Conservation (phyloP, 2,329 filamentous ascomycete genomes). For the Talaromyces sp. region DNA sequence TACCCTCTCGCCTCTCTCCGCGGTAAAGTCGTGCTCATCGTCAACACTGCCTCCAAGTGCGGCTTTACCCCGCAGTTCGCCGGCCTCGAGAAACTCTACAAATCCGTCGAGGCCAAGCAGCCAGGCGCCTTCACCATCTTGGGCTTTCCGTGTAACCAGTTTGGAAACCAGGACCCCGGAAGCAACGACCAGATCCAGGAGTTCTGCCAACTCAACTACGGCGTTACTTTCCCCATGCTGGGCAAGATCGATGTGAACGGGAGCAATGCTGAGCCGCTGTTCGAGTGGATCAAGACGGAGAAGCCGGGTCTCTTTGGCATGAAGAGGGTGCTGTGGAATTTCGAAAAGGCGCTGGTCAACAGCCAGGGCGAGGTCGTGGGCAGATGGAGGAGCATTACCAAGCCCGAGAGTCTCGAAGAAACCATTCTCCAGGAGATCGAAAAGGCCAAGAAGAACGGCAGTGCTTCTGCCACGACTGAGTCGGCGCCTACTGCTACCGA, state of each 20-base stretch:
- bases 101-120: conserved; percentile 64
- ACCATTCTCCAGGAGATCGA: conserved; percentile 69
- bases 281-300: conserved; percentile 64
- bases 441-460: conserved; percentile 42
- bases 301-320: conserved; percentile 81
- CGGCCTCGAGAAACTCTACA: conserved; percentile 86
- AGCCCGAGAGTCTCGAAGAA: conserved; percentile 74
- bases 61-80: conserved; percentile 96
- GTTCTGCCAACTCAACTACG: conserved; percentile 91
- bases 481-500: conserved; percentile 7
- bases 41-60: conserved; percentile 98
- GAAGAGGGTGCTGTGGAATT: conserved; percentile 98
- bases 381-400: conserved; percentile 82
- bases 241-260: conserved; percentile 95
- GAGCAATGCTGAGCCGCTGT: conserved; percentile 71
- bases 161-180: conserved; percentile 84
- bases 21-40: conserved; percentile 89
- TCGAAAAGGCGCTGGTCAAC: conserved; percentile 94
- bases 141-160: conserved; percentile 99
- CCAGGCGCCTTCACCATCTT: conserved; percentile 77
- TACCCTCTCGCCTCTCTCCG: conserved; percentile 67
- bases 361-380: conserved; percentile 79
- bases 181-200: conserved; percentile 71
- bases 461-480: background rate
- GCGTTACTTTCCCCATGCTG: conserved; percentile 85